Evolutionary conservation across 73 alveolate species (phyloP), one percentile per base, ranked within the genome.

Genomic region (Durusdinium trenchii): DNA sequence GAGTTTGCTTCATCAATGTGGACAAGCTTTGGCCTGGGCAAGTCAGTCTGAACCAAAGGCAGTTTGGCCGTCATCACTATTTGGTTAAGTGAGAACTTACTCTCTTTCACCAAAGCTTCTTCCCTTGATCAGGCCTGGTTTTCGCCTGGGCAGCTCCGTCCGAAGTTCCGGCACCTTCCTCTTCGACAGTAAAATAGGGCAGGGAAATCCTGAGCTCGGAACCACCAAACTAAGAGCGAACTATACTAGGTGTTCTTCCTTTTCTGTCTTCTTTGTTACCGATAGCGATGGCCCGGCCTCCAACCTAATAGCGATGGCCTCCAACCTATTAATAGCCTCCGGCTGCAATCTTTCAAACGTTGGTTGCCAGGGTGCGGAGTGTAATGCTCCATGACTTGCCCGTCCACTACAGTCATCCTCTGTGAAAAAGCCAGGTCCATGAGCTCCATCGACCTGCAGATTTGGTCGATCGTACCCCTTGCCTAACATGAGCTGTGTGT

Each of bases 1-100:
- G 98, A 64, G 32, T 91, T 91, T 38, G 98, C 89, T 89, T 91
- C 98, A n/a, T 91, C 98, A 40, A 91, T 71, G 89, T 91, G 98
- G 48, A 91, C 57, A 48, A 91, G 51, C 89, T 91, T 91, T 2
- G 96, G 96, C 84, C 96, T 86, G 43, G 30, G n/a, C 47, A 45
- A 20, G 20, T 20, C 78, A 64, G 9, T 40, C 78, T 23, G 78
- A 64, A 64, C 16, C 9, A 4, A 23, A 5, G 78, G 43, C 12
- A 32, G 46, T 12, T 3, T 38, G 76, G 54, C 35, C 73, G 30
- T 23, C 0, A 57, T 57, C 73, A 23, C 73, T 60, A 23, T 23
- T 23, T 2, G 4, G 32, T 23, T 7, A 35, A 26, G 50, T 75
- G 46, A 28, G 48, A 32, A 30, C 9, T 32, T 6, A 30, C 18